Base-by-base conservation (phyloP, 306 rosid species). In the Ceratonia siliqua region DNA sequence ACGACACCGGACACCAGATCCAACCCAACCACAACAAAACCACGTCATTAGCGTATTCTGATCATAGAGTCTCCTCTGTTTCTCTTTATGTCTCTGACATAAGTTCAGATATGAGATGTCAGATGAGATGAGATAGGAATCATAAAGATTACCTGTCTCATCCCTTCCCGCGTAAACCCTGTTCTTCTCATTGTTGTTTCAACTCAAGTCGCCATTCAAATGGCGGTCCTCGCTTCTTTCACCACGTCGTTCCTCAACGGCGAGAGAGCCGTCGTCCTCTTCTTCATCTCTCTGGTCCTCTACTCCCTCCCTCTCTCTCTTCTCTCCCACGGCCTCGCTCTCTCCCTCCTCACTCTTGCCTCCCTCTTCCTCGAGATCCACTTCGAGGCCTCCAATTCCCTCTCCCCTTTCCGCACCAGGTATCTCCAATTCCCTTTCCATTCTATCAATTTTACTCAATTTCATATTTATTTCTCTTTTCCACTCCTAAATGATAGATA, bases 251-350 rank as follows among this genome's bases (percentile, higher is more conserved):
- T 76, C 69, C 36, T 89, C 75, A 82, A 82, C 81, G 97, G 99
- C 30, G 99, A 94, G 86, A 84, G 97, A 78, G 64, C 79, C 30
- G 92, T 90, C 52, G 92, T 89, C 54, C 61, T 89, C 13, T 77
- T 90, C 7, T 92, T 94, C 91, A 65, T 92, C 64, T 76, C 68
- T 36, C 77, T 56, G 38, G 74, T 90, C 48, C 71, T 92, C 63
- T 81, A 32, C 71, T 85, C 96, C n/a, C 96, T 94, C 52, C 91
- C 97, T 2, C 11, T 25, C 78, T 84, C 96, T 78, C 97, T 94
- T 46, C 73, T 92, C 85, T 70, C 70, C 63, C 96, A 83, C 33
- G 97, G 91, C 78, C 8, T 94, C 32, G 33, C 97, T 50, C 92
- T 94, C 81, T 88, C 87, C 14, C 84, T 94, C 53, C 90, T 94